Evolutionary conservation across 257 asterid species (phyloP).

Genomic region (Misopates orontium): DNA sequence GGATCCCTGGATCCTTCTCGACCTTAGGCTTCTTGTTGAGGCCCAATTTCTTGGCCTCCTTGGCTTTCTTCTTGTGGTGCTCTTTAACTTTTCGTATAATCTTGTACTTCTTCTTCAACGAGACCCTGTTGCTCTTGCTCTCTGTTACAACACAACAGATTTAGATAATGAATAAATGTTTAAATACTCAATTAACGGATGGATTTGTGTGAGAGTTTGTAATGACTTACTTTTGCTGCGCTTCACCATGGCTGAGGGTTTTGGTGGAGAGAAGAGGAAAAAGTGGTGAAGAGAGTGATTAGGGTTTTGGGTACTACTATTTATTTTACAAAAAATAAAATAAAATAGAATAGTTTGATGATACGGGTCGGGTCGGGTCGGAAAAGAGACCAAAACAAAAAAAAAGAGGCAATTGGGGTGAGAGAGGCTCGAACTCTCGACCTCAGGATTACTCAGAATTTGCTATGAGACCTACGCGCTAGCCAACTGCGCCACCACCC

Average conservation of each 20-base stretch:
- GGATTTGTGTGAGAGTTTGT: too few relatives aligned
- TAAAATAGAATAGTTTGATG: neutral
- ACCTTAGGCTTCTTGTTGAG: constrained; percentile 54
- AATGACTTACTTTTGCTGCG: constrained; percentile 78
- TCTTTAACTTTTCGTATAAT: constrained; percentile 76
- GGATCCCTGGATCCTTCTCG: constrained; percentile 92
- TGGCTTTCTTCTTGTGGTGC: constrained; percentile 88
- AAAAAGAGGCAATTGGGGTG: constrained; percentile 36
- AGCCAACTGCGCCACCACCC: constrained; percentile 99
- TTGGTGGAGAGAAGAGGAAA: neutral
- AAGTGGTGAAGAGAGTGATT: neutral
- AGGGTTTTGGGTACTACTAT: constrained; percentile 4
- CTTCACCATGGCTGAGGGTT: constrained; percentile 64
- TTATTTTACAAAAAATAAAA: neutral
- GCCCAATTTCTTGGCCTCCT: constrained; percentile 82
- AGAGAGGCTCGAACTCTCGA: constrained; percentile 68
- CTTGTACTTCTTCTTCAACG: constrained; percentile 87
- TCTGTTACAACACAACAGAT: constrained; percentile 39
- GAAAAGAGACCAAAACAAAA: neutral
- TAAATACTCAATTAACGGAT: too few relatives aligned
- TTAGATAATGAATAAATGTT: too few relatives aligned
- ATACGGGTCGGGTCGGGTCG: neutral
- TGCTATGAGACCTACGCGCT: constrained; percentile 99
- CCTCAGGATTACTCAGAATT: constrained; percentile 57
- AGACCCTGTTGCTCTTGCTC: constrained; percentile 90